These are phyloP conservation scores for Kwoniella pini DNA, from an alignment of 768 basidiomycete species.

Conservation along the genomic window DNA sequence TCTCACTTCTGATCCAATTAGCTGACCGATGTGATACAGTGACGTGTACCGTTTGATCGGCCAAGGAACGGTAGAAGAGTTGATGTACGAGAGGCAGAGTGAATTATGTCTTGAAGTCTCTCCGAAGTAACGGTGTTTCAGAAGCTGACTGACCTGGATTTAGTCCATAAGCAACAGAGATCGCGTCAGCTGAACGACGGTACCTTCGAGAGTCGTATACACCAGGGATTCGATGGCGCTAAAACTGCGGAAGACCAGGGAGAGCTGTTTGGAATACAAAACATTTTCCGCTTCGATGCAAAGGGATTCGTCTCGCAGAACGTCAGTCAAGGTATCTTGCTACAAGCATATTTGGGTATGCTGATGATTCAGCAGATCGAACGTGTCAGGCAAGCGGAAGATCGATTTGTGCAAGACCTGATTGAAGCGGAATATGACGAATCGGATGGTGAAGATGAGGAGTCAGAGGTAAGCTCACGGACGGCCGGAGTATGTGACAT, in stretches of 20 bases:
- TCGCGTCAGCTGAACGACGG: slow-evolving; percentile 46
- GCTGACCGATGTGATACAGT: slow-evolving; percentile 17
- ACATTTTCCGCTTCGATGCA: slow-evolving; percentile 50
- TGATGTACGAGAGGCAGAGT: slow-evolving; percentile 53
- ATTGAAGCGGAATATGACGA: slow-evolving; percentile 39
- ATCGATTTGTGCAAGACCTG: slow-evolving; percentile 43
- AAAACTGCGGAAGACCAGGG: slow-evolving; percentile 36
- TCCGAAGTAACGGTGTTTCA: too few relatives aligned
- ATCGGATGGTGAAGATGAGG: slow-evolving; percentile 30
- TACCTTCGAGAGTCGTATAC: slow-evolving; percentile 47
- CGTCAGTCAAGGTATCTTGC: slow-evolving; percentile 21
- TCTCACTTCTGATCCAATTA: not conserved
- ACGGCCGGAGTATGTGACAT: too few relatives aligned
- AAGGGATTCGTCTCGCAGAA: slow-evolving; percentile 42
- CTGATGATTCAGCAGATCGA: slow-evolving; percentile 31
- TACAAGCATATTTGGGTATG: not conserved
- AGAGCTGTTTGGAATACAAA: slow-evolving; percentile 51
- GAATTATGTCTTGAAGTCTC: slow-evolving; percentile 1
- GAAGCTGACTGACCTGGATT: not conserved
- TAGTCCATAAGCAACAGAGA: slow-evolving; percentile 46
- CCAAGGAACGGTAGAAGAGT: slow-evolving; percentile 51
- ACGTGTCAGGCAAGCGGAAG: slow-evolving; percentile 35
- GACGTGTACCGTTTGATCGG: slow-evolving; percentile 53
- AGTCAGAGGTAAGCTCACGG: slow-evolving; percentile 33
- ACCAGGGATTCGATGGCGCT: slow-evolving; percentile 46